A percentile compares a stretch with the other conserved stretches of the same genome.
phyloP scores from a whole-genome alignment of 108 stramenopile genomes.

The Skeletonema tropicum region DNA sequence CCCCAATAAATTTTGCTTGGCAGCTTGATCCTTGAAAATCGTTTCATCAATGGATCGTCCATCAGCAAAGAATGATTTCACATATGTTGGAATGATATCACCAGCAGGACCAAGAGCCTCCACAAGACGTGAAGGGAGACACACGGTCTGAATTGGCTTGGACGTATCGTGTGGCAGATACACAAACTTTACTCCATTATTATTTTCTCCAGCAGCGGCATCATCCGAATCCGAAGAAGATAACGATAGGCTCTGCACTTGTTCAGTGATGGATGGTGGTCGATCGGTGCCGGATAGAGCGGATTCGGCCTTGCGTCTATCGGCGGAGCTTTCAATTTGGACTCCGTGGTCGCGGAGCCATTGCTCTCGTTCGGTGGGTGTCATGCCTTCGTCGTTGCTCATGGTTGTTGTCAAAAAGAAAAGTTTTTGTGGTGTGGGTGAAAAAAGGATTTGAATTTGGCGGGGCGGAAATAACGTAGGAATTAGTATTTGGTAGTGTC shows the following conservation, averaged over 20 bases:
- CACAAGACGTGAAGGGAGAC: conserved; percentile 23
- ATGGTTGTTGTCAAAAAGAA: background rate
- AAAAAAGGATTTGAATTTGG: no score
- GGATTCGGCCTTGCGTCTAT: conserved; percentile 17
- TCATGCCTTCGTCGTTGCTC: conserved; percentile 62
- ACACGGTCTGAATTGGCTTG: conserved; percentile 54
- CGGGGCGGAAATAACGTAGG: no score
- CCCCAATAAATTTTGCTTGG: conserved; percentile 54
- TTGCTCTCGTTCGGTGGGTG: conserved; percentile 63
- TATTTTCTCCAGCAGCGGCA: conserved; percentile 12
- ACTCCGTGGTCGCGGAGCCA: conserved; percentile 73
- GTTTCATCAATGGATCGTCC: conserved; percentile 56
- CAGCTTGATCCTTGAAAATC: conserved; percentile 67
- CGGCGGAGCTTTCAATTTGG: conserved; percentile 52
- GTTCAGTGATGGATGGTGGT: conserved; percentile 18
- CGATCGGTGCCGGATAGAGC: conserved; percentile 16
- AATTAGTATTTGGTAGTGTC: no score
- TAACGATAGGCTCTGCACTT: conserved; percentile 11
- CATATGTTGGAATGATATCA: conserved; percentile 56
- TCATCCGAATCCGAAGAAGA: background rate
- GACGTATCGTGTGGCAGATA: conserved; percentile 73
- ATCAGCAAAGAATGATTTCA: conserved; percentile 73
- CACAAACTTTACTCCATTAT: conserved; percentile 59
- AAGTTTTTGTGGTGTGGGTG: no score
- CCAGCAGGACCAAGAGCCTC: conserved; percentile 40